Base-by-base conservation (phyloP, 495 filamentous ascomycete genomes). In the Terfezia claveryi region DNA sequence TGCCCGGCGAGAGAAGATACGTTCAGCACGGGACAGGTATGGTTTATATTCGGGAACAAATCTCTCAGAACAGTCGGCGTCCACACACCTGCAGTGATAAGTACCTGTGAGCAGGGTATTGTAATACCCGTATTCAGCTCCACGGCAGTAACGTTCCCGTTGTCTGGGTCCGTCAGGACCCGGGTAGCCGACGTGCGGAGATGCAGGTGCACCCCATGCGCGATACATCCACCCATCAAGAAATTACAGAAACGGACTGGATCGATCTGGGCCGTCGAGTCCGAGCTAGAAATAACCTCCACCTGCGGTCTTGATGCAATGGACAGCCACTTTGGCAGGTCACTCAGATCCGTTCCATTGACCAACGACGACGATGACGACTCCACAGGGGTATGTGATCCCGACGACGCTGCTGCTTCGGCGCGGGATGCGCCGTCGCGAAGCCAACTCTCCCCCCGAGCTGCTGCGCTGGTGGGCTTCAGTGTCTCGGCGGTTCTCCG, bases 51-150 rank as follows among this genome's bases (percentile, higher is more conserved):
- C 0, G 77, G 79, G 62, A 91, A 88, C 16, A 91, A 71, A 2
- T 67, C 70, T 12, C 62, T 54, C 61, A 85, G 80, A 10, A 83
- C 79, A 12, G 65, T 58, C 0, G 73, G 70, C 1, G 80, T 80
- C 85, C 85, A 91, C 0, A 77, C 73, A 14, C 85, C 83, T 0
- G 81, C 76, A 2, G 81, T 67, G 56, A 91, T 70, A 14, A 87
- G 64, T 20, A 91, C 44, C 52, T 68, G 72, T 51, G 65, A 73
- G 68, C 73, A 82, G 56, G 65, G 73, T 4, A 85, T 59, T 17
- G 75, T 74, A 10, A 74, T 71, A 52, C 73, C 75, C 2, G 66
- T 68, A n/a, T 74, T 71, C 6, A 70, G 64, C 36, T 69, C 65
- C 11, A 62, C 67, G 46, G 70, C 62, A 8, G 63, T 62, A 17